Percentiles rank a stretch among this genome's conserved stretches.
Evolutionary conservation across 768 basidiomycete species (phyloP).

Genomic region (Gelatoporia subvermispora): DNA sequence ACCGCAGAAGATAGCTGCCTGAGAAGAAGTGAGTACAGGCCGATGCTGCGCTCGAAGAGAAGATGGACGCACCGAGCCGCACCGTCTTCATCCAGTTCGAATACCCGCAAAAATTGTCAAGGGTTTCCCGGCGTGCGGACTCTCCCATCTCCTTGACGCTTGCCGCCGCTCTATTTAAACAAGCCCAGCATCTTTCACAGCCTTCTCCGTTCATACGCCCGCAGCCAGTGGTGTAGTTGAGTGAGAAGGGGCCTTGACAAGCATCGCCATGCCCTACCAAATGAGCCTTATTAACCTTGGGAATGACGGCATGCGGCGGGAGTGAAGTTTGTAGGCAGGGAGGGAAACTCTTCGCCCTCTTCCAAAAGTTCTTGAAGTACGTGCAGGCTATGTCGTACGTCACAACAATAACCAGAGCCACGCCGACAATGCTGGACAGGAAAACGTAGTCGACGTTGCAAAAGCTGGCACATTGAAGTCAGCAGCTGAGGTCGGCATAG

Average conservation of each 20-base stretch:
- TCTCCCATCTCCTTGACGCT: conserved; percentile 35
- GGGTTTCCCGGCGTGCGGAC: conserved; percentile 24
- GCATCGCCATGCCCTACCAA: conserved; percentile 25
- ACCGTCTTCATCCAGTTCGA: conserved; percentile 32
- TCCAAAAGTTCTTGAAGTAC: conserved; percentile 11
- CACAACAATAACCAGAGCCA: not conserved
- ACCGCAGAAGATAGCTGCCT: too few relatives aligned
- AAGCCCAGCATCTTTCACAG: conserved; percentile 34
- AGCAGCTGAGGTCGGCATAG: too few relatives aligned
- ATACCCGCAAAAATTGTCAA: conserved; percentile 34
- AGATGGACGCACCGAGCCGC: conserved; percentile 23
- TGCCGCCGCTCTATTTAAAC: conserved; percentile 24
- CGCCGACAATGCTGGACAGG: not conserved
- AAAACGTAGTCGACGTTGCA: conserved; percentile 21
- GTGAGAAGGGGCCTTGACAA: conserved; percentile 27
- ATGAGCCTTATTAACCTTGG: conserved; percentile 33
- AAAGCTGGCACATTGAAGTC: conserved; percentile 5
- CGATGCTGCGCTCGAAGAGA: too few relatives aligned
- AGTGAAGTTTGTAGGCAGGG: not conserved
- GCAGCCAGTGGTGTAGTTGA: conserved; percentile 25
- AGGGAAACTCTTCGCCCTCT: not conserved
- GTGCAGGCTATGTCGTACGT: conserved; percentile 23
- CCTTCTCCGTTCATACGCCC: conserved; percentile 32
- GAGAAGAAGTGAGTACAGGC: too few relatives aligned
- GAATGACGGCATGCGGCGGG: conserved; percentile 7